Evolutionary conservation across 306 rosid genomes (phyloP).

Genomic region (Trifolium subterraneum): DNA sequence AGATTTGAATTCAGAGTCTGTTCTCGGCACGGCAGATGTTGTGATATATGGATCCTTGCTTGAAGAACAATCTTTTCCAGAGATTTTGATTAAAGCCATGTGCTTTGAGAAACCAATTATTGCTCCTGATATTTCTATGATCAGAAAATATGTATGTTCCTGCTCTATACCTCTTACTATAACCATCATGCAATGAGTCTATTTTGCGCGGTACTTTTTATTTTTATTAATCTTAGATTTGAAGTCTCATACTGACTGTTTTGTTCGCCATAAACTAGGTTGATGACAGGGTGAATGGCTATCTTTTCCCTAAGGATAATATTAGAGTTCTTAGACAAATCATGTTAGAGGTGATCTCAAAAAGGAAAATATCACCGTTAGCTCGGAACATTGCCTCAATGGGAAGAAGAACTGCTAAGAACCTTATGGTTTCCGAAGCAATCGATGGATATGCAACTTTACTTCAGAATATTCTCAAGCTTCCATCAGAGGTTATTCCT

Average conservation of each 20-base stretch:
- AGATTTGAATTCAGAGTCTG: constrained; percentile 62
- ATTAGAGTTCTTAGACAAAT: constrained; percentile 61
- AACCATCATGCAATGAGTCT: constrained; percentile 5
- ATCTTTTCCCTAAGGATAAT: constrained; percentile 79
- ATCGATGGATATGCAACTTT: constrained; percentile 75
- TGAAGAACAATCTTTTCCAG: constrained; percentile 87
- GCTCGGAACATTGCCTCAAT: constrained; percentile 77
- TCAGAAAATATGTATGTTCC: constrained; percentile 77
- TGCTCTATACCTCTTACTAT: constrained; percentile 36
- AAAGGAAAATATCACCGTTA: constrained; percentile 71
- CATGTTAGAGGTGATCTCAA: constrained; percentile 62
- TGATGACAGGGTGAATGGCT: constrained; percentile 89
- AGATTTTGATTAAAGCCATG: constrained; percentile 85
- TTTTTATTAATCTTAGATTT: constrained; percentile 16
- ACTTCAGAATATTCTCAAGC: constrained; percentile 70
- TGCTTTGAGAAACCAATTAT: constrained; percentile 87
- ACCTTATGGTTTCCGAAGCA: constrained; percentile 75
- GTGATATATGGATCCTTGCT: constrained; percentile 88
- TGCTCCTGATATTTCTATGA: constrained; percentile 81
- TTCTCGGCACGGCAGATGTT: constrained; percentile 65
- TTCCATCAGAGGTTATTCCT: constrained; percentile 81
- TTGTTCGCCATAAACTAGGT: constrained; percentile 64
- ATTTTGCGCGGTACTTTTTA: constrained; percentile 15
- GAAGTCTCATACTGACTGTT: constrained; percentile 49
- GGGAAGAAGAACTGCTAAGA: constrained; percentile 72